Conservation (phyloP, 176 grass and related monocot genomes). For the Eragrostis nindensis region DNA sequence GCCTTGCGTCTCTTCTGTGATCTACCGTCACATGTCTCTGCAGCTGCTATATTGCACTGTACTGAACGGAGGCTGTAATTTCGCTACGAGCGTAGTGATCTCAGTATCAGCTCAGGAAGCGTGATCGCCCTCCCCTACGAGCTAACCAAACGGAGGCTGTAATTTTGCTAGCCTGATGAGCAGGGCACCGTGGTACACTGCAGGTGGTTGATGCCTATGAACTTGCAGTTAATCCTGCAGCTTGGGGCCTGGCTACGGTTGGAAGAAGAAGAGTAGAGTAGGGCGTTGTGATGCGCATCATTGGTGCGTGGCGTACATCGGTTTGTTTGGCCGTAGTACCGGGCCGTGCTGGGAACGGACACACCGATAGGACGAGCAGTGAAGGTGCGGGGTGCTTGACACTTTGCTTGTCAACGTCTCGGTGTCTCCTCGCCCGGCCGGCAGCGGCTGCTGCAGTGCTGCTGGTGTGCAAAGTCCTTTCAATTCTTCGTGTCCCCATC, state of each 20-base stretch:
- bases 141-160: slow-evolving; percentile 1
- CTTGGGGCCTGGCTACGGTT: not conserved
- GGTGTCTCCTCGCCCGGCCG: not conserved
- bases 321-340: not conserved
- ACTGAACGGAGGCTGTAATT: not conserved
- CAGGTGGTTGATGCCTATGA: not conserved
- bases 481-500: not conserved
- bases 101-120: too few relatives aligned
- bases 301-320: not conserved
- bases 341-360: not conserved
- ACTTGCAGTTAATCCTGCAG: not conserved
- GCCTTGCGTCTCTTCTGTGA: not conserved
- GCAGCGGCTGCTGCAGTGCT: not conserved
- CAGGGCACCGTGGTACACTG: not conserved
- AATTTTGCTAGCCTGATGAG: not conserved
- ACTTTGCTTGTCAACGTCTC: slow-evolving; percentile 25
- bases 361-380: not conserved
- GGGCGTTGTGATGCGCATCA: not conserved
- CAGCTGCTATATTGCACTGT: too few relatives aligned
- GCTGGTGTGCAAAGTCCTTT: slow-evolving; percentile 1
- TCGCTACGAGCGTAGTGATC: too few relatives aligned
- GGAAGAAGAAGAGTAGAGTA: not conserved
- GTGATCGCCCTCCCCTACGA: not conserved
- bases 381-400: not conserved
- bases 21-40: too few relatives aligned